Base-by-base conservation (phyloP, 2,329 filamentous ascomycete genomes). In the Fusarium dimerum region DNA sequence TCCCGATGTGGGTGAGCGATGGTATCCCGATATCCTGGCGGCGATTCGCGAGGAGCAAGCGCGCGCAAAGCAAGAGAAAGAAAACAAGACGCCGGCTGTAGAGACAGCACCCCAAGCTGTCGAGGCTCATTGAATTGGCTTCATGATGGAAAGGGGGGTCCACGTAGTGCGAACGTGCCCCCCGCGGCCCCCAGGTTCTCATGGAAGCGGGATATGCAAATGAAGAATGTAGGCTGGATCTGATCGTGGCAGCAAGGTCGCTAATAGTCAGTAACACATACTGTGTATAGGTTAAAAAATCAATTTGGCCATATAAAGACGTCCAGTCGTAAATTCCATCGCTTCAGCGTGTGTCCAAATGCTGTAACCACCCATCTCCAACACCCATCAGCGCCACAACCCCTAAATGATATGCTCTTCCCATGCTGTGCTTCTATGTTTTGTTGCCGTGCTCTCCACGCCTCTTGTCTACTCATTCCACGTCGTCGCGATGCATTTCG, bases 1-100 rank as follows among this genome's bases (percentile, higher is more conserved):
- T 73, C 88, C 87, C 4, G 91, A 95, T 69, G 91, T 96, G 1
- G 90, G 89, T 2, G 88, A 92, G 77, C 78, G 85, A 63, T 95
- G 90, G 84, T 90, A 88, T 67, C 86, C 86, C 3, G 83, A 88
- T 41, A 80, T 86, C 17, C 65, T 85, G 58, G 71, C 71, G 54
- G 76, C 77, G 54, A 82, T 87, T 47, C 78, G 80, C 47, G 80
- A 80, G 62, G 81, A 87, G 69, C 79, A 87, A 73, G 76, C 75
- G 34, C 68, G 58, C 59, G 70, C 73, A 60, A 71, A 67, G 59
- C 62, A 67, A 51, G 65, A 67, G 47, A 61, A 65, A 54, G 60
- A 65, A 30, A 51, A 46, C 48, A 54, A 57, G 26, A 43, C 65
- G 50, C 51, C 45, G 43, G 40, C 53, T 11, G 57, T 57, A 8